Base-by-base conservation (phyloP, 2,329 filamentous ascomycete species). In the Zymoseptoria passerinii region DNA sequence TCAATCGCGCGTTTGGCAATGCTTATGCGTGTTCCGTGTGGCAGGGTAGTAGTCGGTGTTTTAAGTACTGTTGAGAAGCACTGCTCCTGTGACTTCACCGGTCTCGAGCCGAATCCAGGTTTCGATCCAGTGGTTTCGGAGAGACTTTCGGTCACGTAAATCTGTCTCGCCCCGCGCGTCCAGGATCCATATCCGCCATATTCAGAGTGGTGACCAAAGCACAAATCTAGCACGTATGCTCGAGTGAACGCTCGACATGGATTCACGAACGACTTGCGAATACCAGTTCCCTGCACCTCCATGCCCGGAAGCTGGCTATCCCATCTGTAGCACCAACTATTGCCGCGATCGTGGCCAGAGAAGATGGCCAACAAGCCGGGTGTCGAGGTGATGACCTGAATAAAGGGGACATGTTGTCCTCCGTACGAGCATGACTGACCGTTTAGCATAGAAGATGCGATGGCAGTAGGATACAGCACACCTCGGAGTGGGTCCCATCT, bases 321-420 rank as follows among this genome's bases (percentile, higher is more conserved):
- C 70, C 70, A 72, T 28, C 66, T 68, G 58, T 66, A 69, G 57
- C 71, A 72, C 71, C 70, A 73, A 2, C 63, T 67, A 50, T 70
- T 66, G 5, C 70, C 70, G 61, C 89, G 55, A 63, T 88, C 84
- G 61, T 90, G 86, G 0, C 85, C 87, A 4, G 78, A 79, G 69
- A 88, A 86, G 4, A 86, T 65, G 0, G 75, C 82, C 50, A 83
- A 77, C 13, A 88, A 63, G 0, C 83, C 83, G 0, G 75, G 65
- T 0, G 81, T 84, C 0, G 77, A 71, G 0, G 80, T 72, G 2
- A 89, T 66, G 0, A 84, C 83, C 57, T 79, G 67, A 83, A 88
- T 87, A 61, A 90, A 89, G 0, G 78, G 75, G 0, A 76, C 69
- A 57, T 88, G 85, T 56, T 85, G 73, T 4, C 73, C 74, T 1